Evolutionary conservation across 2,329 filamentous ascomycete genomes (phyloP).

Genomic region (Beauveria brongniartii): DNA sequence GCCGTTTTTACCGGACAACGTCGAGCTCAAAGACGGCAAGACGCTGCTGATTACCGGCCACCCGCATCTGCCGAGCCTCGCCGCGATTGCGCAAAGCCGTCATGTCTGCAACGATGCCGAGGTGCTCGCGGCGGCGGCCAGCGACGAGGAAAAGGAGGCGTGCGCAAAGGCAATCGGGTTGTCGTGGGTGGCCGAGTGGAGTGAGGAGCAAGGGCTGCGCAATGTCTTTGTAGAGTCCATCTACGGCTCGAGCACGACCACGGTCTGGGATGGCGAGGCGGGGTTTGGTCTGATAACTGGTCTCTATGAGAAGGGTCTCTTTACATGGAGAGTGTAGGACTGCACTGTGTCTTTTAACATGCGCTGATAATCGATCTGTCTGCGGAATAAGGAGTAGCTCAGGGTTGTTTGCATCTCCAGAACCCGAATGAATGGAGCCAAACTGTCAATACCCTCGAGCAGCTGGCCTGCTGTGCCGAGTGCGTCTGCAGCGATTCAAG

Average conservation of each 20-base stretch:
- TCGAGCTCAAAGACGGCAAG: constrained; percentile 21
- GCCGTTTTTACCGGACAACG: constrained; percentile 34
- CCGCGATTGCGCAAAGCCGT: constrained; percentile 23
- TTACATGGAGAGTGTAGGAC: constrained; percentile 20
- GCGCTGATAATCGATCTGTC: too few species aligned
- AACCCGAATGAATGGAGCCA: too few species aligned
- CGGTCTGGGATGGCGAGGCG: constrained; percentile 20
- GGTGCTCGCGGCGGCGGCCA: constrained; percentile 18
- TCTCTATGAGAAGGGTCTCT: constrained; percentile 29
- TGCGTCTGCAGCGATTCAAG: too few species aligned
- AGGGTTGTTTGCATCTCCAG: too few species aligned
- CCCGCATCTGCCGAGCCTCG: constrained; percentile 25
- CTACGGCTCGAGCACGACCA: constrained; percentile 28
- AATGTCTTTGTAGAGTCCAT: constrained; percentile 25
- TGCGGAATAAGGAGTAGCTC: too few species aligned
- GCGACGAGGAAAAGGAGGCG: constrained; percentile 1
- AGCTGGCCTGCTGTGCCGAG: too few species aligned
- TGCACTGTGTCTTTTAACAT: too few species aligned
- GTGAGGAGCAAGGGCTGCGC: constrained; percentile 22
- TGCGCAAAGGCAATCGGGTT: constrained; percentile 12
- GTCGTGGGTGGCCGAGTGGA: constrained; percentile 30
- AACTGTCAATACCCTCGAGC: too few species aligned
- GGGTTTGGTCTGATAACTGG: constrained; percentile 28
- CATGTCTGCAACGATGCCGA: constrained; percentile 26
- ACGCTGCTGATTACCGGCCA: constrained; percentile 34